Conservation (phyloP, 768 basidiomycete genomes). For the Russula sp. region DNA sequence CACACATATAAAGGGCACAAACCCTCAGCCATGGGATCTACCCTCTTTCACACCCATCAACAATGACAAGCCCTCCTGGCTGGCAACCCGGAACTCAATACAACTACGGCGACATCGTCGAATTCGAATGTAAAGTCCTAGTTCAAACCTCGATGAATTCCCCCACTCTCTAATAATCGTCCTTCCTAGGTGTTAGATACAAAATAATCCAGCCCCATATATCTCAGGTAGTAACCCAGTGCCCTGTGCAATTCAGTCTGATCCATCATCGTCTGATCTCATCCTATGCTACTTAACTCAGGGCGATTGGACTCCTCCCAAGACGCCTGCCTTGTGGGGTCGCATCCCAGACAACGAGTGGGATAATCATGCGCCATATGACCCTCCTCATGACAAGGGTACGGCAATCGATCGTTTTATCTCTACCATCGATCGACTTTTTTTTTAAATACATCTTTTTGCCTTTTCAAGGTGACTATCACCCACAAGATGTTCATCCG, state of each 20-base stretch:
- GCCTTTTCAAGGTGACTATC: conserved; percentile 10
- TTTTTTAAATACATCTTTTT: background rate
- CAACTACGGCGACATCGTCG: conserved; percentile 51
- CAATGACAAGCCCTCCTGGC: conserved; percentile 41
- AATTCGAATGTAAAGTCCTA: conserved; percentile 42
- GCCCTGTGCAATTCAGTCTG: background rate
- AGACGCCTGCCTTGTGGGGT: conserved; percentile 69
- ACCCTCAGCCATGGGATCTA: background rate
- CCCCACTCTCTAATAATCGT: conserved; percentile 1
- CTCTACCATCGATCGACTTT: background rate
- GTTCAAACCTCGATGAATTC: conserved; percentile 10
- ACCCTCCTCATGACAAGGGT: conserved; percentile 30
- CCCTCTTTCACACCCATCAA: conserved; percentile 14
- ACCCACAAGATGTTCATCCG: conserved; percentile 22
- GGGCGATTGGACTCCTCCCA: conserved; percentile 65
- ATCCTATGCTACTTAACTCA: conserved; percentile 34
- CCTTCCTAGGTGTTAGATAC: conserved; percentile 49
- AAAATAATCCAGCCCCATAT: conserved; percentile 70
- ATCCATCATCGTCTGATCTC: background rate
- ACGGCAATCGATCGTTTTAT: background rate
- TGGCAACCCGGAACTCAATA: conserved; percentile 70
- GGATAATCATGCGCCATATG: conserved; percentile 12
- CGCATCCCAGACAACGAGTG: conserved; percentile 40
- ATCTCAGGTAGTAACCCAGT: conserved; percentile 56
- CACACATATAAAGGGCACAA: background rate